These are phyloP conservation scores for Pisolithus microcarpus DNA, from an alignment of 768 basidiomycete species.

Conservation along the genomic window DNA sequence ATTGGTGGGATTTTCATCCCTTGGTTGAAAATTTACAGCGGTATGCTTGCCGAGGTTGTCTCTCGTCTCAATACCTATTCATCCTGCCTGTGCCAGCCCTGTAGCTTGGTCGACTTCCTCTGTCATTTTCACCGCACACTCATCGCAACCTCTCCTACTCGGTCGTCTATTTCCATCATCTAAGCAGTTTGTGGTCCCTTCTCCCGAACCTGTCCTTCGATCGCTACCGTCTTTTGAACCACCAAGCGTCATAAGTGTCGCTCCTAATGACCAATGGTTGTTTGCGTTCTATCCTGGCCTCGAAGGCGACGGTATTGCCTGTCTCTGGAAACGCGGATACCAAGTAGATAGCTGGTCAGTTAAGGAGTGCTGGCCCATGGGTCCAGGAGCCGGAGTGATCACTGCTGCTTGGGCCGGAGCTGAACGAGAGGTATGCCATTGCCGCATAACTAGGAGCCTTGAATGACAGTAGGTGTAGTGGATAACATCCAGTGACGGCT, in stretches of 20 bases:
- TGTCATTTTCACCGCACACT: slow-evolving; percentile 62
- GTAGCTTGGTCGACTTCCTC: slow-evolving; percentile 66
- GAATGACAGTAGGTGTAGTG: slow-evolving; percentile 37
- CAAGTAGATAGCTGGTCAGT: slow-evolving; percentile 59
- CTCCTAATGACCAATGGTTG: slow-evolving; percentile 53
- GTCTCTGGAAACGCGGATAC: slow-evolving; percentile 55
- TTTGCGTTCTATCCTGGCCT: slow-evolving; percentile 70
- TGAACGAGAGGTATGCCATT: slow-evolving; percentile 46
- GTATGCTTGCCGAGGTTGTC: slow-evolving; percentile 26
- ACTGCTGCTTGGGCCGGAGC: slow-evolving; percentile 54
- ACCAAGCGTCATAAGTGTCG: slow-evolving; percentile 54
- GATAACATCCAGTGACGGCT: slow-evolving; percentile 38
- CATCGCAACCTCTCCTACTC: slow-evolving; percentile 49
- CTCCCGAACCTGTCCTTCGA: slow-evolving; percentile 44
- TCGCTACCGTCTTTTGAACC: slow-evolving; percentile 48
- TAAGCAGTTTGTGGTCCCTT: slow-evolving; percentile 52
- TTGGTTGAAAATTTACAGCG: slow-evolving; percentile 49
- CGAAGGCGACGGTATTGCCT: slow-evolving; percentile 50
- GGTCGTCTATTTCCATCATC: slow-evolving; percentile 66
- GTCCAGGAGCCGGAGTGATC: slow-evolving; percentile 50
- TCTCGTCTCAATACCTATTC: too few species aligned
- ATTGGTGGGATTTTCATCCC: slow-evolving; percentile 72
- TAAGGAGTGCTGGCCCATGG: slow-evolving; percentile 49
- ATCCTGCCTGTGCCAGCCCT: slow-evolving; percentile 38
- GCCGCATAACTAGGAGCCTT: slow-evolving; percentile 8